Evolutionary conservation across 805 yeast species (phyloP).

Genomic region (Allodekkera sacchari): DNA sequence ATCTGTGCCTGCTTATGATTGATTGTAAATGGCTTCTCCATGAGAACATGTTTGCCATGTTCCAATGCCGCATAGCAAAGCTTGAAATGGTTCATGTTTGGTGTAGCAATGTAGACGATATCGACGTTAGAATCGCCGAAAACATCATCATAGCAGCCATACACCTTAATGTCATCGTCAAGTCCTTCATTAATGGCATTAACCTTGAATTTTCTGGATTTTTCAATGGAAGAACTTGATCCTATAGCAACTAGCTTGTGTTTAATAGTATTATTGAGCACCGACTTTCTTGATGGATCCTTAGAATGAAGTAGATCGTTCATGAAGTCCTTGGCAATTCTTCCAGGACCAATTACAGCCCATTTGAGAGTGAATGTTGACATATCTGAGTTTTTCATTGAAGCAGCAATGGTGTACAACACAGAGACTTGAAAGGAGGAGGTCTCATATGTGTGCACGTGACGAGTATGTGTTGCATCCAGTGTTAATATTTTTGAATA

Average conservation of each 20-base stretch:
- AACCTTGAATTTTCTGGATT: constrained; percentile 11
- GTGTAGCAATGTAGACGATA: constrained; percentile 45
- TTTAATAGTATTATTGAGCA: constrained; percentile 11
- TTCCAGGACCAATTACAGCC: constrained; percentile 46
- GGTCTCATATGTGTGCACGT: no score
- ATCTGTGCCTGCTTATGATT: constrained; percentile 35
- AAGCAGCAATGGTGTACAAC: no score
- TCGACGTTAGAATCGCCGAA: constrained; percentile 32
- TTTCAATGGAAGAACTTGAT: constrained; percentile 26
- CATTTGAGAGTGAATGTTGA: constrained; percentile 22
- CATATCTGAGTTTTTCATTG: no score
- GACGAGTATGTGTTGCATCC: no score
- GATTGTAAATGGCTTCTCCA: constrained; percentile 49
- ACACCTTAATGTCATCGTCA: constrained; percentile 6
- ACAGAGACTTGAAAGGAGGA: no score
- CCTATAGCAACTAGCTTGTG: constrained; percentile 35
- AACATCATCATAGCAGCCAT: constrained; percentile 32
- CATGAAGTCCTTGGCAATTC: constrained; percentile 33
- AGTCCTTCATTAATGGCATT: constrained; percentile 9
- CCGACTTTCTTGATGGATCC: constrained; percentile 12
- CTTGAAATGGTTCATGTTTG: constrained; percentile 41
- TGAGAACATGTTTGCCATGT: constrained; percentile 39
- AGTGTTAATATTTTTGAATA: no score
- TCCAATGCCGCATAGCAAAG: constrained; percentile 33
- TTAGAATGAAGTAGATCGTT: constrained; percentile 26